Evolutionary conservation across 2,329 filamentous ascomycete genomes (phyloP).

Genomic region (Chaetomium olivaceum): DNA sequence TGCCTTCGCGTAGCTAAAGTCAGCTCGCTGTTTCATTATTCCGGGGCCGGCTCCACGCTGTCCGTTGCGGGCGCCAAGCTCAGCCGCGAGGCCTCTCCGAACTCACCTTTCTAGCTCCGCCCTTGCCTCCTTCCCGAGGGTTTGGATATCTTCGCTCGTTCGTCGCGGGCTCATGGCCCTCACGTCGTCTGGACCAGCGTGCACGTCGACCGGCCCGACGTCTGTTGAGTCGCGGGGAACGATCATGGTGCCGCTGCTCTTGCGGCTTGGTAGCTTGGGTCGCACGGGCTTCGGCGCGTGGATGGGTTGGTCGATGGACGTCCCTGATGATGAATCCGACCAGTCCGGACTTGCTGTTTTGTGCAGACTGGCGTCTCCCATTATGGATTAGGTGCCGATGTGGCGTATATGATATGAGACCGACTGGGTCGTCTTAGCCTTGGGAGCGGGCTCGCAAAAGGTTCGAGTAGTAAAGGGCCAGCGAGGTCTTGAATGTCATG

Average conservation of each 20-base stretch:
- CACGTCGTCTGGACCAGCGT: constrained; percentile 84
- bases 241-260: constrained; percentile 80
- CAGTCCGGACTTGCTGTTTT: constrained; percentile 33
- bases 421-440: constrained; percentile 3
- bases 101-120: constrained; percentile 61
- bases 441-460: constrained; percentile 9
- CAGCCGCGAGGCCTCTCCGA: neutral
- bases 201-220: constrained; percentile 70
- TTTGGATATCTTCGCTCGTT: constrained; percentile 87
- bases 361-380: constrained; percentile 28
- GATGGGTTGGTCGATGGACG: constrained; percentile 41
- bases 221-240: constrained; percentile 73
- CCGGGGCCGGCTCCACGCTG: neutral
- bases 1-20: constrained; percentile 62
- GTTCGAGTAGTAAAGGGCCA: constrained; percentile 14
- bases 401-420: constrained; percentile 1
- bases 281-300: constrained; percentile 57
- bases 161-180: constrained; percentile 91
- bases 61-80: neutral
- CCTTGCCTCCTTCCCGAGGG: constrained; percentile 79
- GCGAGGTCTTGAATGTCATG: constrained; percentile 17
- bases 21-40: constrained; percentile 12
- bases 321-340: constrained; percentile 40
- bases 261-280: constrained; percentile 69
- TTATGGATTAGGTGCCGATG: constrained; percentile 20